Conservation (phyloP, 495 filamentous ascomycete species). For the Cudoniella acicularis region DNA sequence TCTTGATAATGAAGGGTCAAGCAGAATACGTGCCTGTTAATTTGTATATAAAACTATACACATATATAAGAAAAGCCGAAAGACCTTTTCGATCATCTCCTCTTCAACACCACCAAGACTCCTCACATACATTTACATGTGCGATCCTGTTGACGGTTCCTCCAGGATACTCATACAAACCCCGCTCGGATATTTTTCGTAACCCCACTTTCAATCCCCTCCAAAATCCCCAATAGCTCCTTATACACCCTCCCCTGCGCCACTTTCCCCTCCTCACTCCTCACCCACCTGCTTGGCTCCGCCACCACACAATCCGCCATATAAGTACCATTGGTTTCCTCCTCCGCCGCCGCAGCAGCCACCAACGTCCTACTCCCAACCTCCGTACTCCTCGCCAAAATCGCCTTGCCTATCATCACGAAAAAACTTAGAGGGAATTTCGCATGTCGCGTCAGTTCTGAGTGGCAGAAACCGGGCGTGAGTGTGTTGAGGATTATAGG, state of each 20-base stretch:
- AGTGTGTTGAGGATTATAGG: conserved; percentile 48
- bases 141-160: too few species aligned
- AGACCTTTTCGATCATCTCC: too few species aligned
- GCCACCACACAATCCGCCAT: conserved; percentile 18
- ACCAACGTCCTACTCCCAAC: conserved; percentile 17
- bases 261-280: conserved; percentile 24
- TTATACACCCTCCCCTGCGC: conserved; percentile 27
- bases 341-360: conserved; percentile 6
- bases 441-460: conserved; percentile 17
- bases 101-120: too few species aligned
- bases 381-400: conserved; percentile 17
- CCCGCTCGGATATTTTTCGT: conserved; percentile 25
- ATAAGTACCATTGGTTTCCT: conserved; percentile 13
- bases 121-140: too few species aligned
- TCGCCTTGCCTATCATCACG: conserved; percentile 6
- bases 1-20: too few species aligned
- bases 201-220: conserved; percentile 29
- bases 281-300: conserved; percentile 21
- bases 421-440: conserved; percentile 9
- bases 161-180: too few species aligned
- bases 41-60: too few species aligned
- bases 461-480: conserved; percentile 28
- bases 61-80: too few species aligned
- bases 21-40: too few species aligned
- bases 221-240: conserved; percentile 31